Evolutionary conservation across 2,329 filamentous ascomycete species (phyloP).

Genomic region (Berkeleyomyces basicola): DNA sequence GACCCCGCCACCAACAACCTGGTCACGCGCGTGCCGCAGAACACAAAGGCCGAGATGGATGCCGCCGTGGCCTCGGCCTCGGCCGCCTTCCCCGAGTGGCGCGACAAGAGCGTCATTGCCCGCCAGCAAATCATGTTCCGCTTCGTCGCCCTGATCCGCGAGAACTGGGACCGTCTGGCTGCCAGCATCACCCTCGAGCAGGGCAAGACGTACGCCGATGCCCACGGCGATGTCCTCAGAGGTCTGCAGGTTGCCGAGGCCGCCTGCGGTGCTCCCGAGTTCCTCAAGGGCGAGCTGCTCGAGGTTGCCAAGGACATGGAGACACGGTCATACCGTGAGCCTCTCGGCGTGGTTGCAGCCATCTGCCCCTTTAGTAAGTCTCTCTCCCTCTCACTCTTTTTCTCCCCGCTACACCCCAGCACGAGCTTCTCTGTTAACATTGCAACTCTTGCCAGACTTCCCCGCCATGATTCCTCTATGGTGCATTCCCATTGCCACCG

Average conservation of each 20-base stretch:
- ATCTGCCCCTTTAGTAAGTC: slow-evolving; percentile 73
- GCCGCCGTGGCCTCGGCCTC: slow-evolving; percentile 59
- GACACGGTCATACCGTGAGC: slow-evolving; percentile 67
- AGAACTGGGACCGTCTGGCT: slow-evolving; percentile 72
- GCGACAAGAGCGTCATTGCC: slow-evolving; percentile 51
- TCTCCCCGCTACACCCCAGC: no score
- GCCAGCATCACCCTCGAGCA: slow-evolving; percentile 78
- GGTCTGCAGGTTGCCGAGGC: slow-evolving; percentile 76
- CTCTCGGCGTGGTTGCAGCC: slow-evolving; percentile 62
- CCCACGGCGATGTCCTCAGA: slow-evolving; percentile 63
- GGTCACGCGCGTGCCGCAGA: slow-evolving; percentile 68
- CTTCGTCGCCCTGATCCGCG: slow-evolving; percentile 60
- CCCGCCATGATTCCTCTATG: slow-evolving; percentile 88
- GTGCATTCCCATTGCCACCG: slow-evolving; percentile 71
- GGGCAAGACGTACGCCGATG: slow-evolving; percentile 76
- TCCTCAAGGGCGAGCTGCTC: slow-evolving; percentile 67
- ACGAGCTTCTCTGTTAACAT: background rate
- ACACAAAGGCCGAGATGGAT: slow-evolving; percentile 59
- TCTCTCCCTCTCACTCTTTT: background rate
- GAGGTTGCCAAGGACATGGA: slow-evolving; percentile 87
- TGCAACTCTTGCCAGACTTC: slow-evolving; percentile 42
- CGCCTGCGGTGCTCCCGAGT: slow-evolving; percentile 61
- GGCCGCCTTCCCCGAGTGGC: slow-evolving; percentile 61
- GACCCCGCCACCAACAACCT: slow-evolving; percentile 78
- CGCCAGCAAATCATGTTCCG: slow-evolving; percentile 81